These are phyloP conservation scores for Coemansia asiatica DNA, from an alignment of 192 early-diverging fungal genomes.

Conservation along the genomic window DNA sequence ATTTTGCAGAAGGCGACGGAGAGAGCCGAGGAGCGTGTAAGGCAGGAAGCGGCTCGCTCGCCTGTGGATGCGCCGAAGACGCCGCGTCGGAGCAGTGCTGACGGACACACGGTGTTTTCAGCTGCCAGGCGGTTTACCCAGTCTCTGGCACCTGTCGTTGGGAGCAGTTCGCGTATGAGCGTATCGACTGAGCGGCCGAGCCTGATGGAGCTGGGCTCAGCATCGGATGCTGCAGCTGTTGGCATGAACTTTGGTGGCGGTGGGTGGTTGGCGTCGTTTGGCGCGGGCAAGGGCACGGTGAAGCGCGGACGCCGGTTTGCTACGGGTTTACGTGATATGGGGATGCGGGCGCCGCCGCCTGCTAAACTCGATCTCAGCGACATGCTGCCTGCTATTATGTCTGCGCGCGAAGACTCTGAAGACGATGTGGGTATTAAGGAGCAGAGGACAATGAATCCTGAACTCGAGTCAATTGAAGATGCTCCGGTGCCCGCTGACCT, in stretches of 20 bases:
- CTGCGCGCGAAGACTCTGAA: constrained; percentile 24
- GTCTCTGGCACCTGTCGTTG: constrained; percentile 27
- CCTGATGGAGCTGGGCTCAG: constrained; percentile 33
- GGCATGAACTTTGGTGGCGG: not conserved
- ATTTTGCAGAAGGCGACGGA: constrained; percentile 19
- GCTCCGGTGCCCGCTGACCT: not conserved
- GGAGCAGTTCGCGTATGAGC: constrained; percentile 39
- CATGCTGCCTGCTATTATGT: constrained; percentile 33
- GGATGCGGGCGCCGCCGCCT: constrained; percentile 12
- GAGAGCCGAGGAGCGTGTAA: constrained; percentile 23
- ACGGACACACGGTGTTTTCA: constrained; percentile 19
- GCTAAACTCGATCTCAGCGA: not conserved
- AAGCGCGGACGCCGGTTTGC: constrained; percentile 29
- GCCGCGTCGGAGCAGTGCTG: constrained; percentile 10
- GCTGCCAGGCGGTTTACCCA: constrained; percentile 40
- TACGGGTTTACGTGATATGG: constrained; percentile 8
- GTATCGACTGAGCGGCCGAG: constrained; percentile 54
- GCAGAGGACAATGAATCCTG: not conserved
- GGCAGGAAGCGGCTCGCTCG: constrained; percentile 10
- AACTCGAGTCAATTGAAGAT: not conserved
- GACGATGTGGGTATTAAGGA: not conserved
- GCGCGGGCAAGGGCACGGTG: not conserved
- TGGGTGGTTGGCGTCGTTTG: constrained; percentile 37
- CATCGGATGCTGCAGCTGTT: not conserved
- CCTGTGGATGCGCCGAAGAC: not conserved